These are phyloP conservation scores for Chlamydomonas applanata DNA, from an alignment of 139 green algal genomes.

Conservation along the genomic window DNA sequence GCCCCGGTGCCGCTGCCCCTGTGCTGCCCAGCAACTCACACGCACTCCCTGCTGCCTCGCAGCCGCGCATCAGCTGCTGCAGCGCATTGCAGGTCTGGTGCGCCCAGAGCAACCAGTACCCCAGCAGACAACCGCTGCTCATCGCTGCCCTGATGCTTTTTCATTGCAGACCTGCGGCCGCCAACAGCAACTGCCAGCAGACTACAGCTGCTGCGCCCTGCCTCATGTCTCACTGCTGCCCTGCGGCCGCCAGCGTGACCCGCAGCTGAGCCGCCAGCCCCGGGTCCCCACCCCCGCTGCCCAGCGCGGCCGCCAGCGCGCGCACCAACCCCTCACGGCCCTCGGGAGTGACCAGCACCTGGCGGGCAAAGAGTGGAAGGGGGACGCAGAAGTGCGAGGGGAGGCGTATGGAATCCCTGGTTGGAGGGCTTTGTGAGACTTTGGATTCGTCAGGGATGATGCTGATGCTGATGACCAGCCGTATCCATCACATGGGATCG, in stretches of 20 bases:
- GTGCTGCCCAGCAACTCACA: no score
- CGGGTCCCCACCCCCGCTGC: conserved; percentile 2
- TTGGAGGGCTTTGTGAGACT: neutral
- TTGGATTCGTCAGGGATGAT: neutral
- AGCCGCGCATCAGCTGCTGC: no score
- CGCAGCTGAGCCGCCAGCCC: conserved; percentile 24
- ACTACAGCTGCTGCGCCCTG: neutral
- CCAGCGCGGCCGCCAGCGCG: conserved; percentile 13
- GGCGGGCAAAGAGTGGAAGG: neutral
- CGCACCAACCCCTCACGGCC: conserved; percentile 26
- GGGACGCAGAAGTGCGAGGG: neutral
- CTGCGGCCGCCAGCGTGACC: conserved; percentile 22
- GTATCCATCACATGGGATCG: neutral
- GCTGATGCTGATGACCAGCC: no score
- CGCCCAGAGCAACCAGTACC: no score
- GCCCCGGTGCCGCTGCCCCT: no score
- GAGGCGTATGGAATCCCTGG: neutral
- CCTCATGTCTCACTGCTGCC: neutral
- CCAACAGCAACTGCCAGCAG: no score
- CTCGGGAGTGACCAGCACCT: conserved; percentile 26
- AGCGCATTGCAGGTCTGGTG: no score
- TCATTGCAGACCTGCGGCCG: no score
- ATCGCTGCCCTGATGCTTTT: no score
- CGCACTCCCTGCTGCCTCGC: no score
- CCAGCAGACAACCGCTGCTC: no score